Conservation (phyloP, 2,329 filamentous ascomycete species). For the Daldinia sp. region DNA sequence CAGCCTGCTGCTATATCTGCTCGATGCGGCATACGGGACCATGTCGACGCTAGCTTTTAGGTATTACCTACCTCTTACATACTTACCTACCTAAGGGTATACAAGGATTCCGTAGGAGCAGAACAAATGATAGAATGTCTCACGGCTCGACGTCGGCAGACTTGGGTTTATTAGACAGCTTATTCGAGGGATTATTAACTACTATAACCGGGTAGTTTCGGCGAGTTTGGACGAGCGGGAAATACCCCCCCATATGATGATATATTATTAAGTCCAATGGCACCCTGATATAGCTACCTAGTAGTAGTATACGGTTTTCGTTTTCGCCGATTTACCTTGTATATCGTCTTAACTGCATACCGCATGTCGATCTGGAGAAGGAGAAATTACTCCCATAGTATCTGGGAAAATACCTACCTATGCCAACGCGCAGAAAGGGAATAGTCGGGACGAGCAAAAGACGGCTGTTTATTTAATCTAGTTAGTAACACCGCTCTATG, state of each 20-base stretch:
- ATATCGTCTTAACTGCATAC: neutral
- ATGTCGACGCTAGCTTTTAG: neutral
- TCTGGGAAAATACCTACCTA: neutral
- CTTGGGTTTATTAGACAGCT: no score
- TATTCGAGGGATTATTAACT: neutral
- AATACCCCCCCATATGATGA: neutral
- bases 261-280: neutral
- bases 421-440: neutral
- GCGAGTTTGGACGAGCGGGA: neutral
- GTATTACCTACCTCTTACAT: no score
- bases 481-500: neutral
- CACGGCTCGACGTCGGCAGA: no score
- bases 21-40: neutral
- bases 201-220: neutral
- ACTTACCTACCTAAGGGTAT: neutral
- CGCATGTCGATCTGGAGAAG: neutral
- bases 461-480: neutral
- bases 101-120: neutral
- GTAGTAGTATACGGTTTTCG: neutral
- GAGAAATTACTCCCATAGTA: no score
- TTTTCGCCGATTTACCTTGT: neutral
- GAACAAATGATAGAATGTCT: neutral
- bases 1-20: neutral
- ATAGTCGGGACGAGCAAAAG: neutral
- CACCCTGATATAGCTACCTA: neutral